These are phyloP conservation scores for Mrakia hoshinonis DNA, from an alignment of 768 basidiomycete species.

Conservation along the genomic window DNA sequence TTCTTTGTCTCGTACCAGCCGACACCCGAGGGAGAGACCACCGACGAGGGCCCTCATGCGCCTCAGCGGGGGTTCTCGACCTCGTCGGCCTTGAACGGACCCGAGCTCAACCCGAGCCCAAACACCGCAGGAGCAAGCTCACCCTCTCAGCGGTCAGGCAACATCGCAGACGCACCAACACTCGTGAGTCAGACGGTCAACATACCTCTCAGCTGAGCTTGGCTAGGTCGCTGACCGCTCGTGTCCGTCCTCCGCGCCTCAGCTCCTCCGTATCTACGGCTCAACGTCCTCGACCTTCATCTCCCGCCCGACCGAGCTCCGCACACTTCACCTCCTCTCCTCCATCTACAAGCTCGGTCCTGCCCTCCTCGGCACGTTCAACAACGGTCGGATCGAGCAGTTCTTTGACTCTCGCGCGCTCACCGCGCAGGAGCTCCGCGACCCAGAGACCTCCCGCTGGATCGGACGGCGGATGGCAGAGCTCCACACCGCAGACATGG, in stretches of 20 bases:
- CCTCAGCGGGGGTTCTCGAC: constrained; percentile 5
- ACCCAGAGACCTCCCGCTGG: constrained; percentile 57
- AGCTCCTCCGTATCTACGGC: constrained; percentile 88
- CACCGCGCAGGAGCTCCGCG: constrained; percentile 65
- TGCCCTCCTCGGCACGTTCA: constrained; percentile 84
- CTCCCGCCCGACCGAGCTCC: constrained; percentile 75
- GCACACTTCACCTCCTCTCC: constrained; percentile 79
- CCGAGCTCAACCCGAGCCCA: background rate
- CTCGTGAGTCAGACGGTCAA: constrained; percentile 1
- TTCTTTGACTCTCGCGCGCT: constrained; percentile 84
- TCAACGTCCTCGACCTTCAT: constrained; percentile 76
- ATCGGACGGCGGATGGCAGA: constrained; percentile 94
- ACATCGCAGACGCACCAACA: constrained; percentile 17
- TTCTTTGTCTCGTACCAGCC: constrained; percentile 77
- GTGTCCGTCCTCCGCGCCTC: constrained; percentile 30
- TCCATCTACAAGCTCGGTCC: constrained; percentile 82
- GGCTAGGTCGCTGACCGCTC: background rate
- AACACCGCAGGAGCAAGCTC: background rate
- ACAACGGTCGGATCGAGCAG: constrained; percentile 90
- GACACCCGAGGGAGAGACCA: background rate
- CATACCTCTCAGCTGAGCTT: too few species aligned
- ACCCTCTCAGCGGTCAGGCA: background rate
- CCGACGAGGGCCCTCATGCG: background rate
- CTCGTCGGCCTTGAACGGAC: background rate
- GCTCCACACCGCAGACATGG: constrained; percentile 82